A percentile compares a stretch with the other conserved stretches of the same genome.
Conservation (phyloP, 2,329 filamentous ascomycete genomes). For the Cordyceps pruinosa region DNA sequence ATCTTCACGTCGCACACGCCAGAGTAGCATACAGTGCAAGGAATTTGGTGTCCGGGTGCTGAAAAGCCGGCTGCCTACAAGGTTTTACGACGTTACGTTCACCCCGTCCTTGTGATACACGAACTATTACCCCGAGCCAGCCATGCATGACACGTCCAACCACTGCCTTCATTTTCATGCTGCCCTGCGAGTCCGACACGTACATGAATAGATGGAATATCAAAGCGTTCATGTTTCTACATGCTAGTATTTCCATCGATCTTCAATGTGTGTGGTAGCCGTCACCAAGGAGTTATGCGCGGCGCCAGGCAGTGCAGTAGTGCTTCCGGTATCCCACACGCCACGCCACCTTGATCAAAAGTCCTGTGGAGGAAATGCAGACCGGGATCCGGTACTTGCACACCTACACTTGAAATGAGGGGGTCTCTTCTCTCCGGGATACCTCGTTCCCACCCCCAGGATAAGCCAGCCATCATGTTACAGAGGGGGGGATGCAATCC, state of each 20-base stretch:
- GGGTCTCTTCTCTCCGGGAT: neutral
- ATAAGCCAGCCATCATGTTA: neutral
- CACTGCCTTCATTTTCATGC: neutral
- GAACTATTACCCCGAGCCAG: slow-evolving; percentile 4
- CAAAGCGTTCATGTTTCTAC: neutral
- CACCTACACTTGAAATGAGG: neutral
- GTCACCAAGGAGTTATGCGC: neutral
- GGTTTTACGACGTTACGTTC: slow-evolving; percentile 8
- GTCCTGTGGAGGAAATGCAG: neutral
- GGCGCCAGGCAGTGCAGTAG: neutral
- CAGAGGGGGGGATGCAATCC: neutral
- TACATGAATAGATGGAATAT: neutral
- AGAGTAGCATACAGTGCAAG: neutral
- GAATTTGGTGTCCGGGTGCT: neutral
- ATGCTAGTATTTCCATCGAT: neutral
- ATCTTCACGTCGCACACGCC: neutral
- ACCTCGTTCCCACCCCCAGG: neutral
- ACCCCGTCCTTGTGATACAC: neutral
- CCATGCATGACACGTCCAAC: neutral
- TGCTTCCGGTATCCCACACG: neutral
- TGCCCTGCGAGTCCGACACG: neutral
- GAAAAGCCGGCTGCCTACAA: neutral
- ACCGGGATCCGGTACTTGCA: neutral
- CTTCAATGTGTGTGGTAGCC: neutral
- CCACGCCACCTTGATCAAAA: slow-evolving; percentile 1